A percentile compares a stretch with the other conserved stretches of the same genome.
Conservation (phyloP, 345 rosid species). For the Gossypium australe region DNA sequence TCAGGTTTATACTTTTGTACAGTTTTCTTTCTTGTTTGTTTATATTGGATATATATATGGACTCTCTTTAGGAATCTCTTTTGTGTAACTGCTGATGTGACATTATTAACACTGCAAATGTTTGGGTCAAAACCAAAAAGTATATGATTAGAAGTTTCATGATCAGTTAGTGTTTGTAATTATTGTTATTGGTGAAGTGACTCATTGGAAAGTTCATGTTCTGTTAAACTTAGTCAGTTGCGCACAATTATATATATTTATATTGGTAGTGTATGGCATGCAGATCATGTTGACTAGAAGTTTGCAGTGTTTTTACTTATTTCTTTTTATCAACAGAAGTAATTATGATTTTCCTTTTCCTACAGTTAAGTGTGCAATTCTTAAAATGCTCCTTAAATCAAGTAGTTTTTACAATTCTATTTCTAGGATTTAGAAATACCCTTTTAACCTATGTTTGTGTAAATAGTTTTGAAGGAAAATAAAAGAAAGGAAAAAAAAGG, state of each 20-base stretch:
- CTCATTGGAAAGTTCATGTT: not conserved
- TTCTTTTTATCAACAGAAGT: not conserved
- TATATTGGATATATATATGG: not conserved
- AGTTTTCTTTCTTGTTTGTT: not conserved
- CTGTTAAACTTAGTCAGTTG: not conserved
- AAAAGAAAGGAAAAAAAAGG: too few relatives aligned
- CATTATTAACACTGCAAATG: not conserved
- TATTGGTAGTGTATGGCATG: too few relatives aligned
- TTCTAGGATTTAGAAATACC: not conserved
- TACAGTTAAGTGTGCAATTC: not conserved
- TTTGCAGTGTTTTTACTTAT: not conserved
- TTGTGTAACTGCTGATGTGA: slow-evolving; percentile 4
- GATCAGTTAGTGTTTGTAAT: not conserved
- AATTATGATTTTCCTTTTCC: not conserved
- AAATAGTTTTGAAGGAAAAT: too few relatives aligned
- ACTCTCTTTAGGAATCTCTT: not conserved
- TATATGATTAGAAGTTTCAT: not conserved
- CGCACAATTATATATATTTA: not conserved
- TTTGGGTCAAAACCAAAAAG: not conserved
- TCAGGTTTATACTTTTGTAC: not conserved
- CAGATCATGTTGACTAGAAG: not conserved
- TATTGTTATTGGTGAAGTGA: not conserved
- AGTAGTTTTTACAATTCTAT: not conserved
- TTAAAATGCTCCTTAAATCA: not conserved
- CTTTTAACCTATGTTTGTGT: not conserved